These are phyloP conservation scores for Eragrostis nindensis DNA, from an alignment of 176 grass and related monocot species.

Conservation along the genomic window DNA sequence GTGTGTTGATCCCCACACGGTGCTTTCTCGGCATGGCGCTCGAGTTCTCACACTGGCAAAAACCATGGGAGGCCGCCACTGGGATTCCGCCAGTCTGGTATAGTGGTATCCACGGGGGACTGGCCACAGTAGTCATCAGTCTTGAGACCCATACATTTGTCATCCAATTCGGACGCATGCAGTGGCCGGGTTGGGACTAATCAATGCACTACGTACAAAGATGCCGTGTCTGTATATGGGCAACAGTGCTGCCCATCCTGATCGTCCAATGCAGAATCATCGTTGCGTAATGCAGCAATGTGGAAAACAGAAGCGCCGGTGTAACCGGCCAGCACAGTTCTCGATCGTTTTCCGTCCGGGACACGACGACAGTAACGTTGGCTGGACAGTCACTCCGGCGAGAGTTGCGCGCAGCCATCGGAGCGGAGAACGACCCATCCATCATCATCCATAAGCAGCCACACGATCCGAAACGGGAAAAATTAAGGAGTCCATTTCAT, in stretches of 20 bases:
- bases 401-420: slow-evolving; percentile 10
- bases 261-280: too few relatives aligned
- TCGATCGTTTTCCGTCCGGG: slow-evolving; percentile 18
- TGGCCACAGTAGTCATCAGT: neutral
- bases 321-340: neutral
- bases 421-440: neutral
- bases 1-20: neutral
- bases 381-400: neutral
- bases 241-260: too few relatives aligned
- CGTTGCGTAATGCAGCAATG: neutral
- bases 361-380: neutral
- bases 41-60: neutral
- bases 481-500: neutral
- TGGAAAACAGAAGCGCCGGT: too few relatives aligned
- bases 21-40: neutral
- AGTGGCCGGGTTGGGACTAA: neutral
- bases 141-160: too few relatives aligned
- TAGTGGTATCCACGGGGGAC: neutral
- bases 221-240: too few relatives aligned
- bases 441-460: neutral
- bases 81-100: neutral
- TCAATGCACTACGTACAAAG: neutral
- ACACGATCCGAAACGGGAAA: neutral
- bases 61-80: neutral
- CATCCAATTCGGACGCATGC: neutral